Conservation (phyloP, 441 rosid species). For the Eutrema salsugineum region DNA sequence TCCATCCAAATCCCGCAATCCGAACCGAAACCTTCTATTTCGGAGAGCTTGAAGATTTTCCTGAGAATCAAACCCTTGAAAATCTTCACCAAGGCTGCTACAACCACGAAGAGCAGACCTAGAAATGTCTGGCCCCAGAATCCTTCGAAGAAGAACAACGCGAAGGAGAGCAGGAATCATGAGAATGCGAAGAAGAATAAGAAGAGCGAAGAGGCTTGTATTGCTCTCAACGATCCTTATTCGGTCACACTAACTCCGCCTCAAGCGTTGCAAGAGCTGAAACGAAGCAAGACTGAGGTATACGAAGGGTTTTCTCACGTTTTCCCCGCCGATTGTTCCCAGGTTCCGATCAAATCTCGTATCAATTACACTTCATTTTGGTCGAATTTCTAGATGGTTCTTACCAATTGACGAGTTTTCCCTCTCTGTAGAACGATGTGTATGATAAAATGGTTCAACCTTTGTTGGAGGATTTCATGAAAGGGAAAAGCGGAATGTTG, state of each 20-base stretch:
- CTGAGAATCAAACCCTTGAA: constrained; percentile 67
- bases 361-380: neutral
- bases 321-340: constrained; percentile 59
- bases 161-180: constrained; percentile 22
- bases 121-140: constrained; percentile 74
- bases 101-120: constrained; percentile 23
- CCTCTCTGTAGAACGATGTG: constrained; percentile 48
- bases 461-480: constrained; percentile 69
- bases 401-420: neutral
- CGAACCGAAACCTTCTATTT: constrained; percentile 1
- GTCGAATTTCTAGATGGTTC: neutral
- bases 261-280: constrained; percentile 51
- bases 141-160: constrained; percentile 40
- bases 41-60: constrained; percentile 64
- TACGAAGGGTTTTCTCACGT: constrained; percentile 82
- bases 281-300: constrained; percentile 66
- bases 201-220: constrained; percentile 43
- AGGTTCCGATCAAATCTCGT: constrained; percentile 36
- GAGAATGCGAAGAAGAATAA: constrained; percentile 36
- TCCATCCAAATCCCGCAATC: constrained; percentile 39
- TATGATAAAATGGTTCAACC: constrained; percentile 58
- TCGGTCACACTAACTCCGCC: constrained; percentile 76
- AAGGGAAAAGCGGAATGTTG: constrained; percentile 78
- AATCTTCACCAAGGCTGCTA: neutral
- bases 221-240: constrained; percentile 43